phyloP scores from a whole-genome alignment of 345 rosid genomes.

The Populus davidiana region DNA sequence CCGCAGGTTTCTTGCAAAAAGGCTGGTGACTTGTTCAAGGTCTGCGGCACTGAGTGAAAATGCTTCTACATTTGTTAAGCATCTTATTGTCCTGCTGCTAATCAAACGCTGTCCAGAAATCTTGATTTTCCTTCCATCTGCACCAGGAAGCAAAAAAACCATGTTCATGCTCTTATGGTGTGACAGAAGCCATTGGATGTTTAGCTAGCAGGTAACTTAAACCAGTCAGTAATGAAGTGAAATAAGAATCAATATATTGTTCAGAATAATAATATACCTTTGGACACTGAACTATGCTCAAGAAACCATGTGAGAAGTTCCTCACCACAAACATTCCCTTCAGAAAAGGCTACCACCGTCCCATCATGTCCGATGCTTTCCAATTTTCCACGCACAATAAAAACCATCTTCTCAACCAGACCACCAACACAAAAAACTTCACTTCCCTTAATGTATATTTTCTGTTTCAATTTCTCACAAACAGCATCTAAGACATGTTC shows the following conservation, averaged over 20 bases:
- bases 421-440: constrained; percentile 51
- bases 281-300: constrained; percentile 62
- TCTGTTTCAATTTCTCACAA: constrained; percentile 68
- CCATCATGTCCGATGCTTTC: constrained; percentile 66
- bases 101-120: constrained; percentile 40
- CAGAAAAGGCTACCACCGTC: constrained; percentile 37
- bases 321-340: constrained; percentile 82
- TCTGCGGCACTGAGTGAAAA: constrained; percentile 76
- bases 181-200: background rate
- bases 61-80: constrained; percentile 78
- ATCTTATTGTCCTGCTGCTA: constrained; percentile 58
- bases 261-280: constrained; percentile 36
- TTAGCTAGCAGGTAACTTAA: background rate
- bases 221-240: background rate
- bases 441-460: constrained; percentile 64
- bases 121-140: constrained; percentile 58
- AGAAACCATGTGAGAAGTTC: constrained; percentile 91
- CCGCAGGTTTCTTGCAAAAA: constrained; percentile 58
- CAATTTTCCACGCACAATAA: constrained; percentile 81
- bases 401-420: constrained; percentile 74
- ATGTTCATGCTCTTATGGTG: background rate
- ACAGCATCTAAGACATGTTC: constrained; percentile 65
- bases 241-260: background rate
- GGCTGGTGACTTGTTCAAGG: constrained; percentile 75
- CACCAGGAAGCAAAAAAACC: background rate